Base-by-base conservation (phyloP, 805 yeast species). In the Wickerhamiella sergipiensis region DNA sequence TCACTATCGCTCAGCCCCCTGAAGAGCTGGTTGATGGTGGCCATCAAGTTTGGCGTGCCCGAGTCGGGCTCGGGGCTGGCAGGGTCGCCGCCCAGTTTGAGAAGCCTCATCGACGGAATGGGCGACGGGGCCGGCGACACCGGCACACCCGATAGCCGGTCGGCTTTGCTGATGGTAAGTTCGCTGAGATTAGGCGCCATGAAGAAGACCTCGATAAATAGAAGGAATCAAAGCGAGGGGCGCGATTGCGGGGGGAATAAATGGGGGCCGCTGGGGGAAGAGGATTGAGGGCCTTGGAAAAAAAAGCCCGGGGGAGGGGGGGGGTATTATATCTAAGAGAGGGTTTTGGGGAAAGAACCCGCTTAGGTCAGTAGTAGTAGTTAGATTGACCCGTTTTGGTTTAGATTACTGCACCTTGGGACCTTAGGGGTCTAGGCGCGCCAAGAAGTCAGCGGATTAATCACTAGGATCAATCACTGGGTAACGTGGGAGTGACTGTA, bases 81-180 rank as follows among this genome's bases (percentile, higher is more conserved):
- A 3, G 47, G 39, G 18, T 17, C 19, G 22, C 19, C 46, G 38
- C 21, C 46, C 19, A 49, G 48, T 29, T 52, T 49, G 29, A 52
- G 51, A 7, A 45, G 45, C 39, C 56, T 52, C 44, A 54, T 44
- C 43, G 54, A 52, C 38, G 63, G 63, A 15, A 54, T 57, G 18
- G 65, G 65, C 43, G 64, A 60, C 18, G 65, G 63, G 9, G 64
- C 64, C 18, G 65, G 65, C 17, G 65, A 59, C 23, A 59, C 52
- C 26, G 64, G 54, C 52, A 55, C 21, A 21, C 51, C 54, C 40
- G 40, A 36, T 5, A 36, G 40, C 40, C 40, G 40, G 19, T 36
- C 40, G 19, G 19, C 40, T 36, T 36, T 36, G 19, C 19, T 36
- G 7, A 36, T 15, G 15, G 40, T 36, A 13, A 36, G 40, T 17